These are phyloP conservation scores for Lupinus albus DNA, from an alignment of 306 rosid species.

Conservation along the genomic window DNA sequence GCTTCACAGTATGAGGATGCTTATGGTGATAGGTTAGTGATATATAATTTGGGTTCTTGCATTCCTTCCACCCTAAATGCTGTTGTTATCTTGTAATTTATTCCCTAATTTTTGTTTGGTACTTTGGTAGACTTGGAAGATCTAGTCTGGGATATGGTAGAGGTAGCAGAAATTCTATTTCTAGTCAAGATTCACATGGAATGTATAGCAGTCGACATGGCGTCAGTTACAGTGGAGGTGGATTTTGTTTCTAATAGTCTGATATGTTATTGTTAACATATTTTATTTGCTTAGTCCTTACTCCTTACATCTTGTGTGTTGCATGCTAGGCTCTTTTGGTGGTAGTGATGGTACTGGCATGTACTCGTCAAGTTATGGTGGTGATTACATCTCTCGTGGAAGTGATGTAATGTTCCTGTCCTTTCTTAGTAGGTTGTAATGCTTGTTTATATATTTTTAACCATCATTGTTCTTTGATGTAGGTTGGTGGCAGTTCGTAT, in stretches of 20 bases:
- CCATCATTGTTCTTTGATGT: conserved; percentile 37
- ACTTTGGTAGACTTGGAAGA: conserved; percentile 71
- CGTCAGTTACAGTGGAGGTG: conserved; percentile 70
- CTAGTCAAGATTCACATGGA: conserved; percentile 81
- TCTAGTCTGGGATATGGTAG: conserved; percentile 78
- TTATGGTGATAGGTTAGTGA: conserved; percentile 78
- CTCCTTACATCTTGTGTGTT: conserved; percentile 29
- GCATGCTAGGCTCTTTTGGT: conserved; percentile 71
- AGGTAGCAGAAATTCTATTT: conserved; percentile 68
- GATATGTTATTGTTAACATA: conserved; percentile 22
- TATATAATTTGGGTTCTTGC: not conserved
- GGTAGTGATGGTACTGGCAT: conserved; percentile 72
- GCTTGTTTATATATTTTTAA: conserved; percentile 12
- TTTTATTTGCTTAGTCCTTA: conserved; percentile 17
- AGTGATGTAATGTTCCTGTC: conserved; percentile 69
- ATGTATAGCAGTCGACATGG: conserved; percentile 77
- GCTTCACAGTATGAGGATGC: conserved; percentile 89
- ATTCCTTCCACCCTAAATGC: not conserved
- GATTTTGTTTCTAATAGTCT: conserved; percentile 27
- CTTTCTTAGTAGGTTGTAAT: conserved; percentile 10
- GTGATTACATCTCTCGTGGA: conserved; percentile 87
- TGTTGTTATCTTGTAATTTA: conserved; percentile 1
- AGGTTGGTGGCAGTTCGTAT: conserved; percentile 93
- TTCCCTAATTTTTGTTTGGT: conserved; percentile 32
- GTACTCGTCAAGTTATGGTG: conserved; percentile 94